A percentile compares a stretch with the other conserved stretches of the same genome.
Conservation (phyloP, 139 green algal genomes). For the Closterium sp. region DNA sequence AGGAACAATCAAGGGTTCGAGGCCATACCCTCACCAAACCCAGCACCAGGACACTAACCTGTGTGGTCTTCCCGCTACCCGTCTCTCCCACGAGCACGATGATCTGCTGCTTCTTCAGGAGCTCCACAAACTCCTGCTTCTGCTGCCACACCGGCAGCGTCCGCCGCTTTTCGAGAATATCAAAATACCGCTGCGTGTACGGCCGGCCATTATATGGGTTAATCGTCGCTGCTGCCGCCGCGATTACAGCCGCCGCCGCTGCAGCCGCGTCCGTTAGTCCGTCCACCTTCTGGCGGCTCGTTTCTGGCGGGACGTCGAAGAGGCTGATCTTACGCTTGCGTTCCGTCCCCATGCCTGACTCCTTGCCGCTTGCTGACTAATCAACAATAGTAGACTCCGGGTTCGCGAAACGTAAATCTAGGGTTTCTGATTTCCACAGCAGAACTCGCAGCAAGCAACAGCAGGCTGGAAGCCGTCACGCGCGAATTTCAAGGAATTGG, state of each 20-base stretch:
- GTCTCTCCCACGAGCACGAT: slow-evolving; percentile 98
- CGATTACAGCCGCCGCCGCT: slow-evolving; percentile 2
- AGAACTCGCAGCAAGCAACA: neutral
- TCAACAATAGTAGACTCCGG: neutral
- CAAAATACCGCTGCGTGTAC: slow-evolving; percentile 84
- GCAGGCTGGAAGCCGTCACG: neutral
- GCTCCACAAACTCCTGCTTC: slow-evolving; percentile 87
- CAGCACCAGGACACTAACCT: too few relatives aligned
- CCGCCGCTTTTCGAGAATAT: slow-evolving; percentile 86
- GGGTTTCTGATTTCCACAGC: neutral
- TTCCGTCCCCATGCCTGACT: slow-evolving; percentile 26
- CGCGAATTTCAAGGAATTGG: neutral
- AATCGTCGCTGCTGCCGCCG: slow-evolving; percentile 1
- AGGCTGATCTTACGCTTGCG: slow-evolving; percentile 50
- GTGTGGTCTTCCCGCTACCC: slow-evolving; percentile 96
- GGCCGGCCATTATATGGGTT: slow-evolving; percentile 65
- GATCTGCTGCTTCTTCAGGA: slow-evolving; percentile 91
- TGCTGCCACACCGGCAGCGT: slow-evolving; percentile 95
- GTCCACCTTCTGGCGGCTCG: neutral
- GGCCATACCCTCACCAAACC: too few relatives aligned
- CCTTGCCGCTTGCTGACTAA: neutral
- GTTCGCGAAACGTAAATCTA: neutral
- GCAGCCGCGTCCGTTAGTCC: neutral
- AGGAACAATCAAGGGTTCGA: too few relatives aligned
- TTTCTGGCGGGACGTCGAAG: slow-evolving; percentile 32